These are phyloP conservation scores for Neurospora africana DNA, from an alignment of 495 filamentous ascomycete genomes.

Conservation along the genomic window DNA sequence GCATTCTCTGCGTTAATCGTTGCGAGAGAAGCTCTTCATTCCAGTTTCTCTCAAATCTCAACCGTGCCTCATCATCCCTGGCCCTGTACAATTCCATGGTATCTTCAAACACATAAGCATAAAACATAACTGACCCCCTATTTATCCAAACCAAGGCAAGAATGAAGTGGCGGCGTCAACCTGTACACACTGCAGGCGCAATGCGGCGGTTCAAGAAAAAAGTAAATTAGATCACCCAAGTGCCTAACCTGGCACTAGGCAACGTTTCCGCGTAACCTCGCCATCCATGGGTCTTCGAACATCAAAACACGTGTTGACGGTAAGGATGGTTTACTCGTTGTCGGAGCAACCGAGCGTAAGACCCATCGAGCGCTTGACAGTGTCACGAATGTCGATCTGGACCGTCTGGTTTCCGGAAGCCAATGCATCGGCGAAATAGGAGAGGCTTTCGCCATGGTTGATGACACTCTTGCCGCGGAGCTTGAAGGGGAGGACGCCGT, in stretches of 20 bases:
- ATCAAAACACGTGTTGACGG: background rate
- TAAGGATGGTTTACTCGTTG: background rate
- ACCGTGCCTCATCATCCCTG: background rate
- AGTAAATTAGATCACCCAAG: background rate
- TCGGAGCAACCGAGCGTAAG: constrained; percentile 12
- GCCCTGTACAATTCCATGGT: constrained; percentile 2
- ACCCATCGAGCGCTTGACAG: constrained; percentile 13
- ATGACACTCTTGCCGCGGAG: constrained; percentile 47
- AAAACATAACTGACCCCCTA: background rate
- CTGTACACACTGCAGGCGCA: background rate
- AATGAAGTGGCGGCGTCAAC: background rate
- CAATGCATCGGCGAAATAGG: constrained; percentile 48
- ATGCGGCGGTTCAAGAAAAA: background rate
- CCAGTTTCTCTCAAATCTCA: background rate
- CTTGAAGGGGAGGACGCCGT: constrained; percentile 47
- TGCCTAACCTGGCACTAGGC: background rate
- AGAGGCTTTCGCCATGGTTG: constrained; percentile 47
- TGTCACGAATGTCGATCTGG: constrained; percentile 23
- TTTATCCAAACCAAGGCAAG: background rate
- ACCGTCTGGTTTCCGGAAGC: constrained; percentile 25
- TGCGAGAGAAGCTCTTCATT: background rate
- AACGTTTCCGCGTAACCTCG: background rate
- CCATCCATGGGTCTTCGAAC: background rate
- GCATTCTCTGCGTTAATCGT: background rate
- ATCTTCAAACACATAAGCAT: constrained; percentile 4